Base-by-base conservation (phyloP, 306 rosid species). In the Abrus pulchellus region DNA sequence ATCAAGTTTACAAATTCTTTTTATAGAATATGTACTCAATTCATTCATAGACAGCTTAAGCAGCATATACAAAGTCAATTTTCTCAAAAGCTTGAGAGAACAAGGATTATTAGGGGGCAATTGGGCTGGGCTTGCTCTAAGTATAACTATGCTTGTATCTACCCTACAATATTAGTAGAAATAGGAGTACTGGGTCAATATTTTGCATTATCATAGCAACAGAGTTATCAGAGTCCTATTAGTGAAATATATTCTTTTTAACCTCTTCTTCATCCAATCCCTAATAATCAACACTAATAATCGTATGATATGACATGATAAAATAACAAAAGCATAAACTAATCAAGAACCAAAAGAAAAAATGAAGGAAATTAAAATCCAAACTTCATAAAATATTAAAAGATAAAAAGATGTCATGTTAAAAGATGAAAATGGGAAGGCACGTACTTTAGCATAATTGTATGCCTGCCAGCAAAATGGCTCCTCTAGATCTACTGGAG, bases 391-490 rank as follows among this genome's bases (percentile, higher is more conserved):
- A 61, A 9, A 47, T 6, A n/a, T 55, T 50, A 64, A 61, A 34
- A 65, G 14, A 76, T 72, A 50, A 32, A 55, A 79, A 76, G 44
- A 78, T 27, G 10, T 44, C 60, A 41, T 44, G 75, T 50, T 33
- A 52, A 43, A 52, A 68, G 20, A 68, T 52, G 43, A 77, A 29
- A 57, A 62, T 13, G 4, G 34, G 55, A 33, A 76, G 68, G 77
- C 10, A 8, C 81, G 29, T 88, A 95, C 99, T 88, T 92, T 95
- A 38, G 99, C 98, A 73, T 88, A 93, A 80, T 93, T 93, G 85
- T 93, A 95, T 28, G 98, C 98, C 85, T 87, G 97, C 99, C 99
- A 95, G 90, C 92, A 93, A 88, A 93, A 95, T 87, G 98, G 97
- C 87, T 95, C 98, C 82, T 93, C 99, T 86, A 95, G 90, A 84